Conservation (phyloP, 1,284 basidiomycete genomes). For the Vanrija humicola region DNA sequence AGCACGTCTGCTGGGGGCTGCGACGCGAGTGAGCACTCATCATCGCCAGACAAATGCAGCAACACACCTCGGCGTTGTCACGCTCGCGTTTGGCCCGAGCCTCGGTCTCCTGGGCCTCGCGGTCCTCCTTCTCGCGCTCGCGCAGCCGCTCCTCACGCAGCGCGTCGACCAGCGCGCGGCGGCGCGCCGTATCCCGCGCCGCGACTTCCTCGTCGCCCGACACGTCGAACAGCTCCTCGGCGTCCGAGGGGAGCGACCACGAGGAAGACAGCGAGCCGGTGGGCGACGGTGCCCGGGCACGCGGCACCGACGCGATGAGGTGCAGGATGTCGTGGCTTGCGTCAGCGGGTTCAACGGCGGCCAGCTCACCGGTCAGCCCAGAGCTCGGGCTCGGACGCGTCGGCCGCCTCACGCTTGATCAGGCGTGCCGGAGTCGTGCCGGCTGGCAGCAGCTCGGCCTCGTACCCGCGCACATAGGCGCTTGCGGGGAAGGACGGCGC, state of each 20-base stretch:
- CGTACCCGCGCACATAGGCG: constrained; percentile 38
- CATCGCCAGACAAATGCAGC: neutral
- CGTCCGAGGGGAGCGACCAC: constrained; percentile 76
- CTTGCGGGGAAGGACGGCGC: constrained; percentile 10
- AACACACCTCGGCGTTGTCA: constrained; percentile 56
- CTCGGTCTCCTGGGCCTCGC: constrained; percentile 65
- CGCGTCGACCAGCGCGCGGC: constrained; percentile 59
- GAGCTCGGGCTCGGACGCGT: constrained; percentile 13
- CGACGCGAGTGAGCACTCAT: neutral
- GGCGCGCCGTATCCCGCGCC: constrained; percentile 60
- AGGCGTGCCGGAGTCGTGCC: neutral
- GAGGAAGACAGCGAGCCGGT: constrained; percentile 10
- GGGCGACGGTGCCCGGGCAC: constrained; percentile 7
- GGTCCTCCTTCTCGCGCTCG: constrained; percentile 50
- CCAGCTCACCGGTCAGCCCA: constrained; percentile 40
- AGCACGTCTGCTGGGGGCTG: constrained; percentile 65
- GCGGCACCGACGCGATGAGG: constrained; percentile 55
- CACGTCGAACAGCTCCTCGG: constrained; percentile 75
- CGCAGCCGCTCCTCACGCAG: constrained; percentile 61
- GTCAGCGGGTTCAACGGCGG: constrained; percentile 1
- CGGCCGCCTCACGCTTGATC: neutral
- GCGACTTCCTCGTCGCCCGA: constrained; percentile 63
- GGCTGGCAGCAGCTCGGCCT: constrained; percentile 32
- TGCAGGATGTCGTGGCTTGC: constrained; percentile 73
- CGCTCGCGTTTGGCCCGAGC: constrained; percentile 53